Evolutionary conservation across 192 early-diverging fungal genomes (phyloP).

Genomic region (Backusella tarrabulga): DNA sequence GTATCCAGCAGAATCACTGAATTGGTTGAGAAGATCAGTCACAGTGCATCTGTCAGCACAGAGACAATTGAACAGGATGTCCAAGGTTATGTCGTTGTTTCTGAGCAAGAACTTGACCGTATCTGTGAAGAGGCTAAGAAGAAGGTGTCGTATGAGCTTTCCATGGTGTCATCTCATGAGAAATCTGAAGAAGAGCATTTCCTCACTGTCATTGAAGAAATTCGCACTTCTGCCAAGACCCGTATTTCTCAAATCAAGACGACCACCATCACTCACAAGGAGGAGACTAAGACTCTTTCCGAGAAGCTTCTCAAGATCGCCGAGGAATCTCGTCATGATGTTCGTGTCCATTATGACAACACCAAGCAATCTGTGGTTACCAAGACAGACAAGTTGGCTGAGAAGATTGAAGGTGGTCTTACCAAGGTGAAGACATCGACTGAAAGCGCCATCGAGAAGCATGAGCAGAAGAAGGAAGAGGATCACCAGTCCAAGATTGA

Average conservation of each 20-base stretch:
- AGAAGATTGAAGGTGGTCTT: not conserved
- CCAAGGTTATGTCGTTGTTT: not conserved
- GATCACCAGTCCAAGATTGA: conserved; percentile 10
- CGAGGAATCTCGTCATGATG: conserved; percentile 11
- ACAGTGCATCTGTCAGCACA: not conserved
- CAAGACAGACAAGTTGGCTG: conserved; percentile 1
- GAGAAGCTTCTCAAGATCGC: conserved; percentile 14
- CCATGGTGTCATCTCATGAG: conserved; percentile 9
- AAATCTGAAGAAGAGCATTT: conserved; percentile 9
- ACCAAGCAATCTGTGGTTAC: not conserved
- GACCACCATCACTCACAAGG: not conserved
- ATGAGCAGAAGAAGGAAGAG: conserved; percentile 6
- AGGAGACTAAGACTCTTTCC: not conserved
- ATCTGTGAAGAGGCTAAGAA: conserved; percentile 15
- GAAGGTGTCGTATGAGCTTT: conserved; percentile 1
- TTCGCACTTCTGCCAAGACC: conserved; percentile 6
- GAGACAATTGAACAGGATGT: conserved; percentile 3
- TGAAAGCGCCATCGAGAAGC: not conserved
- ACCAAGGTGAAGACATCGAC: not conserved
- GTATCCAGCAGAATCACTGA: conserved; percentile 1
- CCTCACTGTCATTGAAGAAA: not conserved
- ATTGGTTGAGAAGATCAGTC: conserved; percentile 6
- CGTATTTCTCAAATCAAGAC: conserved; percentile 16
- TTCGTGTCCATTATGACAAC: not conserved
- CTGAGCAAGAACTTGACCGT: not conserved